A percentile compares a stretch with the other conserved stretches of the same genome.
Evolutionary conservation across 768 basidiomycete species (phyloP).

Genomic region (Auricularia sp.): DNA sequence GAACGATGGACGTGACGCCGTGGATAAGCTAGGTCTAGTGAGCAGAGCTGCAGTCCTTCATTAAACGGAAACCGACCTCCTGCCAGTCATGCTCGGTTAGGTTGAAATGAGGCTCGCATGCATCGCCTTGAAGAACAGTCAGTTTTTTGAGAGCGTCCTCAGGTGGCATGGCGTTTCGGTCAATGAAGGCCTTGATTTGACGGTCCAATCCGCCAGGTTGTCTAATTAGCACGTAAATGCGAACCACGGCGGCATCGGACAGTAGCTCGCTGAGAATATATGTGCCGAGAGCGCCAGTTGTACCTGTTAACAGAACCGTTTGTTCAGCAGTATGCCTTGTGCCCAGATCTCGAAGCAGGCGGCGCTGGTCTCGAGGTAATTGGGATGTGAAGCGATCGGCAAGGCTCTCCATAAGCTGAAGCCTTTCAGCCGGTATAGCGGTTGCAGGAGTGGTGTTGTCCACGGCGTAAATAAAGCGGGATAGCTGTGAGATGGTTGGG

Average conservation of each 20-base stretch:
- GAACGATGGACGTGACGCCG: not conserved
- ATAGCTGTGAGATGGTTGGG: not conserved
- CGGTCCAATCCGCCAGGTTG: not conserved
- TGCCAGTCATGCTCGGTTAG: not conserved
- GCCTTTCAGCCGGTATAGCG: not conserved
- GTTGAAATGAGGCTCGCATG: not conserved
- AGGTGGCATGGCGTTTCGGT: not conserved
- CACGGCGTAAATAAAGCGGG: not conserved
- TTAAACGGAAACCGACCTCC: not conserved
- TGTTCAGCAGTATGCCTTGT: not conserved
- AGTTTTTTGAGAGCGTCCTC: not conserved
- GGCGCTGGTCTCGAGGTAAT: not conserved
- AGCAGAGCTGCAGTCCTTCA: not conserved
- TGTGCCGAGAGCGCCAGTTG: not conserved
- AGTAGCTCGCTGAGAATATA: not conserved
- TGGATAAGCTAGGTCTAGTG: not conserved
- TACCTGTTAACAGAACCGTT: not conserved
- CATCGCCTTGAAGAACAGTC: not conserved
- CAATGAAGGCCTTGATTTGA: not conserved
- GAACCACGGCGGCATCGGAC: not conserved
- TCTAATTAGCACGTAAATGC: not conserved
- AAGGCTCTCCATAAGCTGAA: not conserved
- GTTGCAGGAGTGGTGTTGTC: not conserved
- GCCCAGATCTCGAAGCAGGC: not conserved
- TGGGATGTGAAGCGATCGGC: not conserved